phyloP scores from a whole-genome alignment of 2,329 filamentous ascomycete species.

The Sporothrix brasiliensis region DNA sequence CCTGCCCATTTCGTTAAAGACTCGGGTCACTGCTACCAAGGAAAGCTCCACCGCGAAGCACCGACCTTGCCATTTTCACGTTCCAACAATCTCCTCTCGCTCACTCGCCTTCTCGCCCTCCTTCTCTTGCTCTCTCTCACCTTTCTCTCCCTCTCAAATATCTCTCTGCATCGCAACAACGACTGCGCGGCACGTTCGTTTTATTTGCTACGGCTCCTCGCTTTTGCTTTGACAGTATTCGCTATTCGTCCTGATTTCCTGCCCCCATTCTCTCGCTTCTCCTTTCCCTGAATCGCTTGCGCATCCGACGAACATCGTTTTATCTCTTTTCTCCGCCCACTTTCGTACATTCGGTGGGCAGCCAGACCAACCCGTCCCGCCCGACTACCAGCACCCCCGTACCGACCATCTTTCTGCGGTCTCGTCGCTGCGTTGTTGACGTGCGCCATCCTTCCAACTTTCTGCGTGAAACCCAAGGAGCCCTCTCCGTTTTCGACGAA shows the following conservation, averaged over 20 bases:
- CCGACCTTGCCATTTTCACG: constrained; percentile 33
- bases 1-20: constrained; percentile 16
- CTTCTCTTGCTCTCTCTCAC: constrained; percentile 4
- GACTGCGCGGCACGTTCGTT: constrained; percentile 1
- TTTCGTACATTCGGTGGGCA: constrained; percentile 31
- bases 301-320: constrained; percentile 15
- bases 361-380: neutral
- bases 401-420: neutral
- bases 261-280: constrained; percentile 2
- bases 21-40: neutral
- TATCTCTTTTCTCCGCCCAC: constrained; percentile 15
- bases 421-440: neutral
- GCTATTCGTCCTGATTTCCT: constrained; percentile 17
- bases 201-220: constrained; percentile 2
- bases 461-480: constrained; percentile 8
- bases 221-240: neutral
- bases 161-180: constrained; percentile 14
- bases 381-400: neutral
- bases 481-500: neutral
- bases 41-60: constrained; percentile 27
- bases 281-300: constrained; percentile 10
- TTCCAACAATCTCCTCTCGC: neutral
- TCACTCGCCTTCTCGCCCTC: neutral
- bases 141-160: neutral
- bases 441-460: constrained; percentile 2